Conservation (phyloP, 164 flowering plant genomes). For the Sedum album region DNA sequence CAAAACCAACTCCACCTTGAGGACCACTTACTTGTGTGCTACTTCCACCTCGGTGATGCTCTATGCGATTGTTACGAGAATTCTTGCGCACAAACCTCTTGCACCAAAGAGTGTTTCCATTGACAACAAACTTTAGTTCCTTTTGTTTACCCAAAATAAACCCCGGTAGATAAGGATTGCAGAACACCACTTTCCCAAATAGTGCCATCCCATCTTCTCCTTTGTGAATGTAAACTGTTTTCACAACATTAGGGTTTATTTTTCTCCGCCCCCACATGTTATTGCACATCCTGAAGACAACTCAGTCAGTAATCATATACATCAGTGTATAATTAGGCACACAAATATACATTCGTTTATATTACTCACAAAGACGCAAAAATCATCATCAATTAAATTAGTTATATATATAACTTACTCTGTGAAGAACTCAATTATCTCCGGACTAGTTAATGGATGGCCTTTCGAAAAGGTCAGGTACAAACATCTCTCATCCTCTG, state of each 20-base stretch:
- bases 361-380: background rate
- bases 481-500: constrained; percentile 2
- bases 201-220: background rate
- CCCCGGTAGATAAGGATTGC: background rate
- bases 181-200: constrained; percentile 1
- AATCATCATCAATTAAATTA: too few relatives aligned
- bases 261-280: background rate
- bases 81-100: background rate
- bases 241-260: background rate
- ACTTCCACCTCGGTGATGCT: background rate
- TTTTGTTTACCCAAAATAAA: background rate
- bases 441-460: background rate
- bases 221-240: background rate
- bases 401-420: background rate
- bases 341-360: background rate
- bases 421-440: background rate
- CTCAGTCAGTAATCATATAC: background rate
- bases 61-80: background rate
- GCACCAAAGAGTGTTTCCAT: constrained; percentile 6
- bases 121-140: background rate
- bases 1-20: background rate
- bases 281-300: background rate
- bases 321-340: background rate
- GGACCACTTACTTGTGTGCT: background rate
- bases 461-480: constrained; percentile 7